These are phyloP conservation scores for Funneliformis caledonium DNA, from an alignment of 371 early-diverging fungal species.

Conservation along the genomic window DNA sequence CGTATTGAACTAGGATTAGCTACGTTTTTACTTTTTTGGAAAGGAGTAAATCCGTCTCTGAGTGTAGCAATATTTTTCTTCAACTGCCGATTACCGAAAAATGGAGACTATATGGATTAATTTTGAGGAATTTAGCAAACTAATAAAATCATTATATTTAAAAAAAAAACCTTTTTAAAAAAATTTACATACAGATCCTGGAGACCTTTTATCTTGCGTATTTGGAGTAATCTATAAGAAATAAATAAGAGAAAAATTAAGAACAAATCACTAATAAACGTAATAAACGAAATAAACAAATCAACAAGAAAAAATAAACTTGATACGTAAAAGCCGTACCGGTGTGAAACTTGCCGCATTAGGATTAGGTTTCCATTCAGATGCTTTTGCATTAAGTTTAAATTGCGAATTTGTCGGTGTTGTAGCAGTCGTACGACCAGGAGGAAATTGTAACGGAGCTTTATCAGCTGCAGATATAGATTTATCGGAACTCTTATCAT, in stretches of 20 bases:
- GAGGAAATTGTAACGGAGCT: slow-evolving; percentile 38
- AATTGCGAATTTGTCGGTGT: slow-evolving; percentile 53
- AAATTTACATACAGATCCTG: slow-evolving; percentile 29
- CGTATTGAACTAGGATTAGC: slow-evolving; percentile 39
- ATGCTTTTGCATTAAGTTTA: slow-evolving; percentile 86
- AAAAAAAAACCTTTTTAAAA: neutral
- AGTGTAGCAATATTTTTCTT: slow-evolving; percentile 23
- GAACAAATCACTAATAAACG: neutral
- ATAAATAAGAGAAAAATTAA: neutral
- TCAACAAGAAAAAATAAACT: neutral
- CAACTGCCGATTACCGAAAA: slow-evolving; percentile 37
- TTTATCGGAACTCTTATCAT: slow-evolving; percentile 13
- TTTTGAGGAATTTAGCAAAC: neutral
- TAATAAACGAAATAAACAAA: neutral
- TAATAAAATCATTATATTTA: neutral
- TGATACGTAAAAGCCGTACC: slow-evolving; percentile 43
- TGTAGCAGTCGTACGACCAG: slow-evolving; percentile 28
- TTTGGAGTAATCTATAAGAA: slow-evolving; percentile 20
- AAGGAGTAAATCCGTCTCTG: slow-evolving; percentile 34
- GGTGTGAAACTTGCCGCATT: slow-evolving; percentile 79
- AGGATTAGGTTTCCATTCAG: slow-evolving; percentile 89
- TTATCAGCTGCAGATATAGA: slow-evolving; percentile 25
- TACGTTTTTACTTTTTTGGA: slow-evolving; percentile 34
- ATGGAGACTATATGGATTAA: slow-evolving; percentile 28
- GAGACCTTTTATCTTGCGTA: slow-evolving; percentile 34